Percentiles rank a stretch among this genome's conserved stretches.
Conservation (phyloP, 2,329 filamentous ascomycete genomes). For the Epichloe bromicola region DNA sequence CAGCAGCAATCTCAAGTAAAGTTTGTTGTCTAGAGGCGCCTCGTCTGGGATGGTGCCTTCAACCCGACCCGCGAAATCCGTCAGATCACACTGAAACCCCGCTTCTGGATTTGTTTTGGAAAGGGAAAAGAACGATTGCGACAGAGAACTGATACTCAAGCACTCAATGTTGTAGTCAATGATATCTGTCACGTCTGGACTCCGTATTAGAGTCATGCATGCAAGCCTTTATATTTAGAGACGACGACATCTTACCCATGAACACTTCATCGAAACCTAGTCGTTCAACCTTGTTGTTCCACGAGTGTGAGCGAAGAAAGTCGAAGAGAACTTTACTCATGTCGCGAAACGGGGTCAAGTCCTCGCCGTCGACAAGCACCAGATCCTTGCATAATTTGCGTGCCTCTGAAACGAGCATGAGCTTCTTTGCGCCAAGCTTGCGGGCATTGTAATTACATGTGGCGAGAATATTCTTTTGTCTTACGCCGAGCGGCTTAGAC, state of each 20-base stretch:
- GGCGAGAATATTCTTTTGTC: conserved; percentile 86
- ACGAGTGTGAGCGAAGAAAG: conserved; percentile 60
- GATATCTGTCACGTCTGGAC: conserved; percentile 70
- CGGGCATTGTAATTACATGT: conserved; percentile 93
- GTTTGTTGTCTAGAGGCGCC: conserved; percentile 20
- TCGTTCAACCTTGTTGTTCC: conserved; percentile 66
- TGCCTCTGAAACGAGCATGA: conserved; percentile 76
- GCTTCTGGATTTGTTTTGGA: conserved; percentile 57
- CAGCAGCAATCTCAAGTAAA: conserved; percentile 52
- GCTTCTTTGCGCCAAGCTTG: conserved; percentile 58
- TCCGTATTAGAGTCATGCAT: neutral
- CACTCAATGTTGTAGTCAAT: conserved; percentile 67
- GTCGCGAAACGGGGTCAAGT: conserved; percentile 73
- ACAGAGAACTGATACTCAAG: conserved; percentile 52
- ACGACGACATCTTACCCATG: conserved; percentile 22
- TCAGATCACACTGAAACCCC: conserved; percentile 74
- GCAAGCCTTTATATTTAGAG: neutral
- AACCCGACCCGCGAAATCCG: conserved; percentile 49
- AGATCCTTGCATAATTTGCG: conserved; percentile 70
- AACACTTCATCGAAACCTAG: conserved; percentile 83
- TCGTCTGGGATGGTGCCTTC: conserved; percentile 14
- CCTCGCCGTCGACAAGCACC: conserved; percentile 76
- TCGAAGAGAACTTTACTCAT: conserved; percentile 69
- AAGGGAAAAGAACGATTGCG: conserved; percentile 67
- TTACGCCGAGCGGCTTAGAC: conserved; percentile 63